phyloP scores from a whole-genome alignment of 2,329 filamentous ascomycete species.

The Cladophialophora bantiana region DNA sequence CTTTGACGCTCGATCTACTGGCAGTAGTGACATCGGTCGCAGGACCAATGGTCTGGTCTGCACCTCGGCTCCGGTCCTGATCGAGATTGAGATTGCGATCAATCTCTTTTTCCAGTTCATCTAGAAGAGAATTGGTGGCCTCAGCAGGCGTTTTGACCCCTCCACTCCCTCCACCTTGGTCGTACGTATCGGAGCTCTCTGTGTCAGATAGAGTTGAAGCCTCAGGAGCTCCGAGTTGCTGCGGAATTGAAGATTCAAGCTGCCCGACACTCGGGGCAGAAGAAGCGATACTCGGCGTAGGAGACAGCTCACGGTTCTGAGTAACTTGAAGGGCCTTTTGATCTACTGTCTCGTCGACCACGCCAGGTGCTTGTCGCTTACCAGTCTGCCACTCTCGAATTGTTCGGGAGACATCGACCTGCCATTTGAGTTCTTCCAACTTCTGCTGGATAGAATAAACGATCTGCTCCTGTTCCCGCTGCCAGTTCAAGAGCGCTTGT shows the following conservation, averaged over 20 bases:
- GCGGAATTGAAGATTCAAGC: conserved; percentile 4
- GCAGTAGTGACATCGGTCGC: conserved; percentile 7
- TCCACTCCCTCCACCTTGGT: not conserved
- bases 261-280: conserved; percentile 8
- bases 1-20: not conserved
- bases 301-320: conserved; percentile 13
- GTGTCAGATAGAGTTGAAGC: conserved; percentile 10
- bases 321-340: conserved; percentile 31
- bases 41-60: conserved; percentile 7
- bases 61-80: not conserved
- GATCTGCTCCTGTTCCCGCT: conserved; percentile 50
- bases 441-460: conserved; percentile 61
- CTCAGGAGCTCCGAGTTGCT: conserved; percentile 10
- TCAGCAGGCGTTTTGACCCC: conserved; percentile 7
- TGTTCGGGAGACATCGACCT: conserved; percentile 57
- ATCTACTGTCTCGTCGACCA: conserved; percentile 35
- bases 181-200: not conserved
- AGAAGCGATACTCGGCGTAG: conserved; percentile 23
- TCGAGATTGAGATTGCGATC: conserved; percentile 19
- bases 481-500: conserved; percentile 50
- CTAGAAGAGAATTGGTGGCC: conserved; percentile 4
- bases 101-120: conserved; percentile 26
- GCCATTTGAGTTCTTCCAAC: conserved; percentile 58
- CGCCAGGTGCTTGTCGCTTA: conserved; percentile 28
- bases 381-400: conserved; percentile 47